Conservation (phyloP, 345 rosid genomes). For the Gossypium australe region DNA sequence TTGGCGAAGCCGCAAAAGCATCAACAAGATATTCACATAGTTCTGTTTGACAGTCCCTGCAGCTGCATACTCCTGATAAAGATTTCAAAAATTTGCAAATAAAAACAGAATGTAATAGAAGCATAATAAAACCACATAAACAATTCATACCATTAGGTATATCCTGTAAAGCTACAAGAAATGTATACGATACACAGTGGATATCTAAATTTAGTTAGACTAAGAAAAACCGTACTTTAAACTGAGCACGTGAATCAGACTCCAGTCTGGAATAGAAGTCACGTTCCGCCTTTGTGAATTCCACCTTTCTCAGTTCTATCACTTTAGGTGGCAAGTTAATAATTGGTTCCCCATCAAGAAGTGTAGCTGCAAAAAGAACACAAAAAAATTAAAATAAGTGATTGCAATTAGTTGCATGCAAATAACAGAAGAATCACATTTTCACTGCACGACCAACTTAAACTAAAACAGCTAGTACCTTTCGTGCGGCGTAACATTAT, state of each 20-base stretch:
- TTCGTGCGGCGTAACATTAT: slow-evolving; percentile 97
- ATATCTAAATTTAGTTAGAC: background rate
- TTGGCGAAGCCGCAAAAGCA: slow-evolving; percentile 98
- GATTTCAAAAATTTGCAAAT: background rate
- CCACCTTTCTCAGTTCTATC: slow-evolving; percentile 73
- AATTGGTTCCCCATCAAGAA: slow-evolving; percentile 88
- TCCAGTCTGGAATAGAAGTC: slow-evolving; percentile 78
- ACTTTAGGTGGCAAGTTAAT: slow-evolving; percentile 73
- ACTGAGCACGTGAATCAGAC: slow-evolving; percentile 79
- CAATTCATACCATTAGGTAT: background rate
- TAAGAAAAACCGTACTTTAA: slow-evolving; percentile 45
- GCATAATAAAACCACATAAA: background rate
- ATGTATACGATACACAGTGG: background rate
- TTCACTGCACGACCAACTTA: background rate
- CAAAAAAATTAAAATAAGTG: slow-evolving; percentile 6
- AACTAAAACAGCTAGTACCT: slow-evolving; percentile 40
- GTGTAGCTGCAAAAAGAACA: slow-evolving; percentile 45
- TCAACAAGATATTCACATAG: slow-evolving; percentile 88
- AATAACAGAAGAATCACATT: background rate
- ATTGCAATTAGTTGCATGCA: slow-evolving; percentile 9
- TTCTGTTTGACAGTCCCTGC: slow-evolving; percentile 99
- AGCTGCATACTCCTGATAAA: slow-evolving; percentile 79
- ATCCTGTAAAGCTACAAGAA: background rate
- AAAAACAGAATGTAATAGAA: background rate
- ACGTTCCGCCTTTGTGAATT: slow-evolving; percentile 77